Evolutionary conservation across 257 asterid species (phyloP), one percentile per base, ranked within the genome.

Genomic region (Cynanchum wilfordii): DNA sequence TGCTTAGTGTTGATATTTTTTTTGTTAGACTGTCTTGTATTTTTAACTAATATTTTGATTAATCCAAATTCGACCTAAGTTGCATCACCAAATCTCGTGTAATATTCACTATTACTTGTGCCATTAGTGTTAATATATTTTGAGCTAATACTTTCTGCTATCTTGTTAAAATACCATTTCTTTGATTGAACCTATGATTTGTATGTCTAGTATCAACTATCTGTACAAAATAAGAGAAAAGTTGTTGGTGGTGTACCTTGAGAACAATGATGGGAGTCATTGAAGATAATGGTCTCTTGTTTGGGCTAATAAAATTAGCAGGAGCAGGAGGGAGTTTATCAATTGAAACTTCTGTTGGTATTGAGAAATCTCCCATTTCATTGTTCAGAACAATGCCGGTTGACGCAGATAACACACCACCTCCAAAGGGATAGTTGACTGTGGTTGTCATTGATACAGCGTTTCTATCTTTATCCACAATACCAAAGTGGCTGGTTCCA

Each of bases 331-430:
- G 99, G 55, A 91, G 95, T 38, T 70, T 33, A 76, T 89, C 93
- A 0, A 82, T 79, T 17, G 89, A 69, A 72, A 78, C 47, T 16
- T 87, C 99, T 25, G 82, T 86, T 25, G 97, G 99, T 40, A 72
- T 78, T 10, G 97, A 88, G 84, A 94, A 94, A 78, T 94, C 99
- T 64, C 85, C 99, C 97, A 94, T 94, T 83, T 94, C 96, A 29
- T 94, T 84, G 83, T 94, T 94, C 58, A 94, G 91, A 66, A 94
- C 49, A 70, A 94, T 91, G 68, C 99, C 99, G 0, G 99, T 94
- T 4, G 93, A 87, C 29, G 96, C 87, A 38, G 97, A 94, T 57
- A 89, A 83, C 66, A 91, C 82, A 8, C 96, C 97, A 1, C 84
- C 88, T 73, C 99, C 99, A 72, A 94, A 94, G 1, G 80, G 40